Evolutionary conservation across 495 filamentous ascomycete genomes (phyloP), one percentile per base, ranked within the genome.

Genomic region (Pyronema omphalodes): DNA sequence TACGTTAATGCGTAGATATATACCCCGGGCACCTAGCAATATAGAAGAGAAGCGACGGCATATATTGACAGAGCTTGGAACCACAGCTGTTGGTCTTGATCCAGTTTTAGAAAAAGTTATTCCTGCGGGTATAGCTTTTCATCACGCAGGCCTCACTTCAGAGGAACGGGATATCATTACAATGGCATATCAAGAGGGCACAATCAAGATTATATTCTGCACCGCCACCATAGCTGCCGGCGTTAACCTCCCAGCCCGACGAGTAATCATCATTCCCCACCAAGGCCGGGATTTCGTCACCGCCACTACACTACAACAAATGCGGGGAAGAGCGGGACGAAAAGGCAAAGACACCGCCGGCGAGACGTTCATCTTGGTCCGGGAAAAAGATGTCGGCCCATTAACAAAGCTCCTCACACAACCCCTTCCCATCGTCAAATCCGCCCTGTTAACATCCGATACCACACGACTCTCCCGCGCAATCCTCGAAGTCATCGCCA

Each of bases 171-270:
- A 88, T 49, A 66, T 86, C 15, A 74, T 88, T 47, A 80, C 81
- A 3, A 73, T 73, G 37, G 80, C 83, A 9, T 91, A 88, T 58
- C 82, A 88, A 60, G 67, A 70, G 34, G 83, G 85, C 0, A 67
- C 74, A 3, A 57, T 91, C 33, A 84, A 78, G 58, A 77, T 86
- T 0, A 79, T 87, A 37, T 81, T 85, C 12, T 86, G 85, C 15
- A 91, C 85, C 11, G 86, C 83, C 55, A 86, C 82, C 57, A 77
- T 91, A 54, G 84, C 85, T n/a, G 84, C 85, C 39, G 85, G 85
- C 9, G 83, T 91, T 43, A 91, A 91, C 67, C 71, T 85, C 41
- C 76, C 75, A 6, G 85, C 85, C 9, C 70, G 85, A 57, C 70
- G 85, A 58, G 85, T 91, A 3, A 86, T 91, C 37, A 75, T 91